A percentile compares a stretch with the other conserved stretches of the same genome.
These are phyloP conservation scores for Carpinus viminea DNA, from an alignment of 306 rosid genomes.

Conservation along the genomic window DNA sequence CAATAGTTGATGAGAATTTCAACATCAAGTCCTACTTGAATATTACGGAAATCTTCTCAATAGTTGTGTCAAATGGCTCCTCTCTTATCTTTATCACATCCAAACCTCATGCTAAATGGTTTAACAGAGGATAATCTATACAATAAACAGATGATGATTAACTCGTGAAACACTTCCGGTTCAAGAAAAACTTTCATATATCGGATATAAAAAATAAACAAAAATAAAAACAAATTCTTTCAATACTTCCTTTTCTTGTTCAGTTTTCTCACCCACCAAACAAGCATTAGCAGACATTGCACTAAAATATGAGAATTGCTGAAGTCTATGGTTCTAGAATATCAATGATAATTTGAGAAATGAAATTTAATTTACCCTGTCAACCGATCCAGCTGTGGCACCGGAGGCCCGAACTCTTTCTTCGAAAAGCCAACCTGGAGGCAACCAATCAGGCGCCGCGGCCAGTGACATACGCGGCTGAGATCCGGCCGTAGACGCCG, in stretches of 20 bases:
- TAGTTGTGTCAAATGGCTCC: not conserved
- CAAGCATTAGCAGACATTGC: not conserved
- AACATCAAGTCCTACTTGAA: not conserved
- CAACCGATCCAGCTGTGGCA: constrained; percentile 50
- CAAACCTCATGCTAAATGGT: not conserved
- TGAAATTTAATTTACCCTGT: constrained; percentile 40
- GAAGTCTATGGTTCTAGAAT: not conserved
- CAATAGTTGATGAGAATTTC: not conserved
- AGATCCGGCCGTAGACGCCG: not conserved
- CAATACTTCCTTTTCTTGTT: too few relatives aligned
- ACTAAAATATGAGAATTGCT: not conserved
- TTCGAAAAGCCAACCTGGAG: constrained; percentile 42
- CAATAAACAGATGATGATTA: too few relatives aligned
- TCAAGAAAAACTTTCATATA: too few relatives aligned
- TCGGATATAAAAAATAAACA: too few relatives aligned
- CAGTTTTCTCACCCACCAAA: not conserved
- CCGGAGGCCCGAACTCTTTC: constrained; percentile 59
- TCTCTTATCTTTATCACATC: not conserved
- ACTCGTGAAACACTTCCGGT: too few relatives aligned
- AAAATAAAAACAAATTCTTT: too few relatives aligned
- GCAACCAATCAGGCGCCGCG: constrained; percentile 44
- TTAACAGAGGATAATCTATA: too few relatives aligned
- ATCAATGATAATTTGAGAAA: not conserved
- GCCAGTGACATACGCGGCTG: not conserved
- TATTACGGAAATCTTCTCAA: not conserved